A percentile compares a stretch with the other conserved stretches of the same genome.
phyloP scores from a whole-genome alignment of 208 protist genomes.

The Trichomonas vaginalis region DNA sequence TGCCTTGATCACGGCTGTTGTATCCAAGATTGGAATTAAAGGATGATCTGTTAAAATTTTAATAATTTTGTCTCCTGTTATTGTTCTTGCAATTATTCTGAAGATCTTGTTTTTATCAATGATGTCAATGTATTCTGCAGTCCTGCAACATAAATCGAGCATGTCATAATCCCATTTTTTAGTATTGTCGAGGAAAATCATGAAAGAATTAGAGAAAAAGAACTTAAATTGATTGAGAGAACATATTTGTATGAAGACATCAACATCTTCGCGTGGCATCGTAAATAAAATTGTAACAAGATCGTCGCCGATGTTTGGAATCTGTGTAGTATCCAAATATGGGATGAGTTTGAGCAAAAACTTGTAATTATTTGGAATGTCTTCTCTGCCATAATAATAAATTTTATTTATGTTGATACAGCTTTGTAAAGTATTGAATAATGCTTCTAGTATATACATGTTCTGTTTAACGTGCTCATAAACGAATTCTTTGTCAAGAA shows the following conservation, averaged over 20 bases:
- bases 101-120: neutral
- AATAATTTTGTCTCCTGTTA: neutral
- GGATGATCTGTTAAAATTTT: neutral
- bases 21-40: neutral
- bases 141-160: neutral
- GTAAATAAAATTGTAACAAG: neutral
- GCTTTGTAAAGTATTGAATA: neutral
- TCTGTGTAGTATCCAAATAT: neutral
- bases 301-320: neutral
- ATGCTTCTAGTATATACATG: neutral
- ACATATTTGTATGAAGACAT: neutral
- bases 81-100: neutral
- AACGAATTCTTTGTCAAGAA: neutral
- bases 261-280: neutral
- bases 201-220: neutral
- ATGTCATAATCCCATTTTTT: neutral
- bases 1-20: neutral
- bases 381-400: neutral
- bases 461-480: neutral
- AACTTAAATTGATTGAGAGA: neutral
- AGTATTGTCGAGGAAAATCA: neutral
- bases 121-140: neutral
- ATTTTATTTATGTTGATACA: neutral
- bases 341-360: neutral
- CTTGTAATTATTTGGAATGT: neutral